A percentile compares a stretch with the other conserved stretches of the same genome.
These are phyloP conservation scores for Inosperma sp. DNA, from an alignment of 768 basidiomycete genomes.

Conservation along the genomic window DNA sequence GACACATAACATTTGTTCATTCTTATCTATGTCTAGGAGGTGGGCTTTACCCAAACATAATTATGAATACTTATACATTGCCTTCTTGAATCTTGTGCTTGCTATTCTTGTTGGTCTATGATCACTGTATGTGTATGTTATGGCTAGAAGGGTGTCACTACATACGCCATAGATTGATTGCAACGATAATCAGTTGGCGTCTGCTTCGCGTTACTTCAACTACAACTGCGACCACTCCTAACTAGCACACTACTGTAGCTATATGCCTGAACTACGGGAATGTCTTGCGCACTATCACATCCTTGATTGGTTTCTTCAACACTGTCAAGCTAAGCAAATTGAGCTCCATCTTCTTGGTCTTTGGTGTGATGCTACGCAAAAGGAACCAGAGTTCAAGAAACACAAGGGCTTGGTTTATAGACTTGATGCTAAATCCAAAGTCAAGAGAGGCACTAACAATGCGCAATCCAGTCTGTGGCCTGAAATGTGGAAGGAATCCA, in stretches of 20 bases:
- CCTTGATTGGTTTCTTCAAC: neutral
- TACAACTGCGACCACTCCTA: no score
- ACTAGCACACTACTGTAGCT: no score
- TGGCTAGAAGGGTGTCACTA: no score
- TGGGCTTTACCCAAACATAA: no score
- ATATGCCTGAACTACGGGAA: neutral
- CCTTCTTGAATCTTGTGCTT: conserved; percentile 19
- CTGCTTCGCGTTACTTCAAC: no score
- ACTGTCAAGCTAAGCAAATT: neutral
- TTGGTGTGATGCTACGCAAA: neutral
- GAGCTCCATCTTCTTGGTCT: neutral
- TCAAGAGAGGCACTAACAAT: neutral
- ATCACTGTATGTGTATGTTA: no score
- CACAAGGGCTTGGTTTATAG: neutral
- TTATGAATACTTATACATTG: conserved; percentile 18
- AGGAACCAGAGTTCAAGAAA: neutral
- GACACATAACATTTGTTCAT: conserved; percentile 8
- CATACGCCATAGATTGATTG: no score
- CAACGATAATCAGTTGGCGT: no score
- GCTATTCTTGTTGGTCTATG: conserved; percentile 17
- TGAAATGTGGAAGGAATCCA: neutral
- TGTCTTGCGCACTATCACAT: neutral
- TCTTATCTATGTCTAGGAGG: no score
- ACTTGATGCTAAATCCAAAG: neutral
- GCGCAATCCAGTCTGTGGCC: conserved; percentile 2